A percentile compares a stretch with the other conserved stretches of the same genome.
Conservation (phyloP, 345 rosid species). For the Mangifera indica region DNA sequence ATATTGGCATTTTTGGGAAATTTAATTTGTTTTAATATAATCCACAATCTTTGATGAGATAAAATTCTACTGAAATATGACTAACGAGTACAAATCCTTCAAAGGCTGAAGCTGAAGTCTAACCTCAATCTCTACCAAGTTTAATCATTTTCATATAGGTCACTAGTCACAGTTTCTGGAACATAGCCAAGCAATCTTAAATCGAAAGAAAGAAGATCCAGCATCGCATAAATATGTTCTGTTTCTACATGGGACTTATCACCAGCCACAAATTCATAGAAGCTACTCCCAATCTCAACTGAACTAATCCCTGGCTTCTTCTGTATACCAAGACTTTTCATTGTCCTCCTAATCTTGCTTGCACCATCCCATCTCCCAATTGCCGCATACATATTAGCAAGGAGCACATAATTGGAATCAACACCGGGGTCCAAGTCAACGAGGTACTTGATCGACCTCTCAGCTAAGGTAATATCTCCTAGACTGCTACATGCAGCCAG, state of each 20-base stretch:
- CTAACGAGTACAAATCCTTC: too few relatives aligned
- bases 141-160: constrained; percentile 26
- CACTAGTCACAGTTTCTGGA: constrained; percentile 19
- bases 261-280: constrained; percentile 62
- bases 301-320: constrained; percentile 76
- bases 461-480: constrained; percentile 55
- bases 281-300: constrained; percentile 52
- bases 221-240: constrained; percentile 38
- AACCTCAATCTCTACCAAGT: not conserved
- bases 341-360: constrained; percentile 58
- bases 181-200: constrained; percentile 34
- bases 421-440: constrained; percentile 41
- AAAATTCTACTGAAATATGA: too few relatives aligned
- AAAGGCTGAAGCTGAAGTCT: too few relatives aligned
- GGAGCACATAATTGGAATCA: constrained; percentile 71
- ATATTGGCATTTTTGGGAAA: too few relatives aligned
- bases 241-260: constrained; percentile 55
- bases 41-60: too few relatives aligned
- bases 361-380: constrained; percentile 76
- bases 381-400: constrained; percentile 66
- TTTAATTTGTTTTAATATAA: too few relatives aligned
- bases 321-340: constrained; percentile 68
- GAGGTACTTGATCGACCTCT: constrained; percentile 46
- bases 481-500: constrained; percentile 64
- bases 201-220: constrained; percentile 51